Percentiles rank a stretch among this genome's conserved stretches.
These are phyloP conservation scores for Alternaria sp. DNA, from an alignment of 2,329 filamentous ascomycete species.

Conservation along the genomic window DNA sequence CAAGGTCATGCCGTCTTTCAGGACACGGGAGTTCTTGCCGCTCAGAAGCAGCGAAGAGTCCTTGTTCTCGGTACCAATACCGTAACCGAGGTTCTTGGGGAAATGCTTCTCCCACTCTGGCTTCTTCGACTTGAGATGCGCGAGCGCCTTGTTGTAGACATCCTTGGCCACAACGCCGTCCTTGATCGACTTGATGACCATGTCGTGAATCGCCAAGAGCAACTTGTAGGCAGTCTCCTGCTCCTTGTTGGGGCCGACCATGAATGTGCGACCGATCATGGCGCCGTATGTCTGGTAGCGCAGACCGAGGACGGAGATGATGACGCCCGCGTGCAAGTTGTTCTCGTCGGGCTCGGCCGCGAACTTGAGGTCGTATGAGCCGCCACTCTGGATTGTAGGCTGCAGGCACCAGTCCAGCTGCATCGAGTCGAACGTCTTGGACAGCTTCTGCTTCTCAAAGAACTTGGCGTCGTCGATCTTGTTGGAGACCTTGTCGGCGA, in stretches of 20 bases:
- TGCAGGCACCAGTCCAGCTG: conserved; percentile 95
- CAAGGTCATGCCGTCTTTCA: conserved; percentile 98
- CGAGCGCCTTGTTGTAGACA: conserved; percentile 85
- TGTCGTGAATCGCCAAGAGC: conserved; percentile 80
- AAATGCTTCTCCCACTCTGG: conserved; percentile 96
- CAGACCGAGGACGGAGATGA: conserved; percentile 88
- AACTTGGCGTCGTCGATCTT: conserved; percentile 95
- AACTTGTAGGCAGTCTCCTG: conserved; percentile 96
- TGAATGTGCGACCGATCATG: conserved; percentile 88
- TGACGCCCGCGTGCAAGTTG: conserved; percentile 87
- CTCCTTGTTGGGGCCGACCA: conserved; percentile 95
- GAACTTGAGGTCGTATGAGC: conserved; percentile 90
- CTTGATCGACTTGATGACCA: conserved; percentile 87
- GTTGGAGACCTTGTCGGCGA: conserved; percentile 85
- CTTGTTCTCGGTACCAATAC: conserved; percentile 89
- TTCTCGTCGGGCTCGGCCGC: conserved; percentile 77
- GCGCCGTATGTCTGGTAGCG: conserved; percentile 97
- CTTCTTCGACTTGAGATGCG: conserved; percentile 84
- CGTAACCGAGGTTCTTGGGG: conserved; percentile 87
- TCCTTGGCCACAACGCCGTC: conserved; percentile 89
- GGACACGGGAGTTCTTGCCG: conserved; percentile 78
- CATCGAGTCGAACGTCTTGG: conserved; percentile 81
- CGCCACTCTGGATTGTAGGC: conserved; percentile 91
- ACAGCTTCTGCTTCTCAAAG: conserved; percentile 85
- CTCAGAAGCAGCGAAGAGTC: conserved; percentile 85